Evolutionary conservation across 1,284 basidiomycete species (phyloP).

Genomic region (Chalciporus sp.): DNA sequence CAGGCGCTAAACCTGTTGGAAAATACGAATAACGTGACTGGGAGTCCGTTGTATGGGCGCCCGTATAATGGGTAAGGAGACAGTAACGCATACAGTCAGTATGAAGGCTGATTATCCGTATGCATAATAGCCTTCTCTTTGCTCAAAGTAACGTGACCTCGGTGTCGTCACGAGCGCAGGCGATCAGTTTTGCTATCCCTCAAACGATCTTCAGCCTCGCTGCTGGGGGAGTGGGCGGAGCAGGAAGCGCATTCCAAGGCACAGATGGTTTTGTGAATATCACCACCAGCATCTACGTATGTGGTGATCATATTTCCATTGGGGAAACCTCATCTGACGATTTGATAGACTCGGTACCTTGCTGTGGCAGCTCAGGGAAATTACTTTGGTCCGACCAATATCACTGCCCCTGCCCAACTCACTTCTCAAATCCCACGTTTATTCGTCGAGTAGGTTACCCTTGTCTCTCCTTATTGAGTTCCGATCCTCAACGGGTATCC

Average conservation of each 20-base stretch:
- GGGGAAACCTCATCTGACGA: neutral
- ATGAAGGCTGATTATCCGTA: constrained; percentile 22
- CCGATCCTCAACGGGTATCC: constrained; percentile 11
- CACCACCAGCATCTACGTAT: constrained; percentile 53
- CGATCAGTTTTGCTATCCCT: constrained; percentile 51
- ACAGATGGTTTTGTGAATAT: constrained; percentile 52
- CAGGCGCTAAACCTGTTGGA: constrained; percentile 31
- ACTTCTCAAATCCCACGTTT: constrained; percentile 49
- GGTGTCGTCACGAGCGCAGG: constrained; percentile 49
- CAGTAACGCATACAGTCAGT: neutral
- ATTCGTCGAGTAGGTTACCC: constrained; percentile 52
- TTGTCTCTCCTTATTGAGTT: neutral
- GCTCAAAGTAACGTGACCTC: constrained; percentile 41
- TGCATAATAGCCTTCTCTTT: constrained; percentile 50
- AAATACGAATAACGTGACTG: constrained; percentile 53
- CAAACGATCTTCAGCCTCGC: constrained; percentile 58
- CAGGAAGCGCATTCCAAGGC: constrained; percentile 47
- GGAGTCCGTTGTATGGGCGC: constrained; percentile 41
- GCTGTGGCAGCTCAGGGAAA: constrained; percentile 54
- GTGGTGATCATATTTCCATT: neutral
- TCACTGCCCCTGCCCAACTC: constrained; percentile 39
- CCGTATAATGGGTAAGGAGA: constrained; percentile 58
- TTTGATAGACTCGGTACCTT: constrained; percentile 53
- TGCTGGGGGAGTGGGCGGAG: constrained; percentile 38
- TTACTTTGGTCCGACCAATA: constrained; percentile 52